Conservation (phyloP, 495 filamentous ascomycete species). For the Tuber brumale region DNA sequence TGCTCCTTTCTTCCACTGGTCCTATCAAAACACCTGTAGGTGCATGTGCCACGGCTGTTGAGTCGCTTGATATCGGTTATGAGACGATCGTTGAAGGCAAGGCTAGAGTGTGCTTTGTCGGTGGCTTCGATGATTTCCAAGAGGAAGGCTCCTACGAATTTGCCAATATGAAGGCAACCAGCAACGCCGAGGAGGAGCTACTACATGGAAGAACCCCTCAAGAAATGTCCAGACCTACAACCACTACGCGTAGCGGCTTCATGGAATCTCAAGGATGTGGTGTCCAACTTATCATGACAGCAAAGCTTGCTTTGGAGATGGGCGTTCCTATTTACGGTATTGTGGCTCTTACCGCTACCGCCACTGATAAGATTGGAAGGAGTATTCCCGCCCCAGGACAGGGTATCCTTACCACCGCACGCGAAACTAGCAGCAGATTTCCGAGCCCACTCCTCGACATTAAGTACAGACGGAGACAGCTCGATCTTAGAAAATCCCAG, state of each 20-base stretch:
- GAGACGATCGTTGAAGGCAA: constrained; percentile 98
- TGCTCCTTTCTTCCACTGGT: constrained; percentile 90
- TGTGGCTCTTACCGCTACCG: constrained; percentile 89
- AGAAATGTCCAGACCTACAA: constrained; percentile 97
- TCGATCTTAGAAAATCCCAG: constrained; percentile 82
- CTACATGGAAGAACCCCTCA: constrained; percentile 88
- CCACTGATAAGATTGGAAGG: constrained; percentile 97
- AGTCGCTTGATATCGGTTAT: constrained; percentile 94
- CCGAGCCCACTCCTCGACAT: constrained; percentile 92
- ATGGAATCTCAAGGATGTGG: constrained; percentile 99
- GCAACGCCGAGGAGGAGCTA: constrained; percentile 92
- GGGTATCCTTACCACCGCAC: constrained; percentile 94
- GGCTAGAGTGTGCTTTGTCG: constrained; percentile 91
- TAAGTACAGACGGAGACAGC: constrained; percentile 90
- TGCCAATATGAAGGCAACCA: constrained; percentile 99
- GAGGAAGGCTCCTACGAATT: constrained; percentile 99
- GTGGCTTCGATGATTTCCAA: constrained; percentile 98
- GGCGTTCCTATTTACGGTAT: constrained; percentile 96
- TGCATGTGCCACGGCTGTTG: constrained; percentile 93
- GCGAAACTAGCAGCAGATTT: constrained; percentile 83
- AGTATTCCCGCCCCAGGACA: constrained; percentile 94
- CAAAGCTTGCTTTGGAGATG: constrained; percentile 93
- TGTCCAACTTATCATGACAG: constrained; percentile 97
- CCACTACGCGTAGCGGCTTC: constrained; percentile 93
- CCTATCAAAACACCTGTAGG: constrained; percentile 98